Conservation (phyloP, 768 basidiomycete species). For the Tulasnella sp. region DNA sequence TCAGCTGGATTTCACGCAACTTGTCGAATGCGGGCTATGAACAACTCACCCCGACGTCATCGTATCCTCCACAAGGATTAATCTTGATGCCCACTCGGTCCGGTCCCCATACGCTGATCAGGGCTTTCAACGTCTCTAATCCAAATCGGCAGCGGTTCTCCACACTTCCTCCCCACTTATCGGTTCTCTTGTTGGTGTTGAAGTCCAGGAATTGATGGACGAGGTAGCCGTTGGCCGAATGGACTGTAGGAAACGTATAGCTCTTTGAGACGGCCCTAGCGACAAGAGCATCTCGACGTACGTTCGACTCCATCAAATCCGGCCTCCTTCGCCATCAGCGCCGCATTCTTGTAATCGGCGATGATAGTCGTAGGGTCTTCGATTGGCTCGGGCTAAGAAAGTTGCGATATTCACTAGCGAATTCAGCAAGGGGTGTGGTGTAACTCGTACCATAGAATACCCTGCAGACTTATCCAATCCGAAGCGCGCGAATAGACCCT, state of each 20-base stretch:
- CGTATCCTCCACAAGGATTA: slow-evolving; percentile 46
- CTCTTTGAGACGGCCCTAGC: neutral
- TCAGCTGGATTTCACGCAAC: neutral
- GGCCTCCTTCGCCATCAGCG: slow-evolving; percentile 49
- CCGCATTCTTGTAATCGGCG: slow-evolving; percentile 45
- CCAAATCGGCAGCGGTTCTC: slow-evolving; percentile 46
- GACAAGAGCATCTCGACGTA: slow-evolving; percentile 27
- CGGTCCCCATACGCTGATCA: slow-evolving; percentile 44
- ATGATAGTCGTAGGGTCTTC: slow-evolving; percentile 46
- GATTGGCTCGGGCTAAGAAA: slow-evolving; percentile 37
- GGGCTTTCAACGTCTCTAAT: slow-evolving; percentile 40
- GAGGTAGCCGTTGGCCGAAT: slow-evolving; percentile 40
- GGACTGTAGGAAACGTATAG: slow-evolving; percentile 29
- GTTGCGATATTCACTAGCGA: neutral
- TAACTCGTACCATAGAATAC: neutral
- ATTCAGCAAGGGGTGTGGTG: neutral
- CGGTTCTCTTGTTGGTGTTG: slow-evolving; percentile 42
- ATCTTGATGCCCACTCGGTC: slow-evolving; percentile 48
- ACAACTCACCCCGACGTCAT: slow-evolving; percentile 40
- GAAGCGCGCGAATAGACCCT: neutral
- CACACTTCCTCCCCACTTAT: slow-evolving; percentile 47
- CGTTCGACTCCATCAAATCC: slow-evolving; percentile 58
- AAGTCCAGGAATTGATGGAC: slow-evolving; percentile 43
- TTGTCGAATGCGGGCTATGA: slow-evolving; percentile 34
- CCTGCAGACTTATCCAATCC: slow-evolving; percentile 3